phyloP scores from a whole-genome alignment of 768 basidiomycete genomes.

The Trichaptum fuscoviolaceum region DNA sequence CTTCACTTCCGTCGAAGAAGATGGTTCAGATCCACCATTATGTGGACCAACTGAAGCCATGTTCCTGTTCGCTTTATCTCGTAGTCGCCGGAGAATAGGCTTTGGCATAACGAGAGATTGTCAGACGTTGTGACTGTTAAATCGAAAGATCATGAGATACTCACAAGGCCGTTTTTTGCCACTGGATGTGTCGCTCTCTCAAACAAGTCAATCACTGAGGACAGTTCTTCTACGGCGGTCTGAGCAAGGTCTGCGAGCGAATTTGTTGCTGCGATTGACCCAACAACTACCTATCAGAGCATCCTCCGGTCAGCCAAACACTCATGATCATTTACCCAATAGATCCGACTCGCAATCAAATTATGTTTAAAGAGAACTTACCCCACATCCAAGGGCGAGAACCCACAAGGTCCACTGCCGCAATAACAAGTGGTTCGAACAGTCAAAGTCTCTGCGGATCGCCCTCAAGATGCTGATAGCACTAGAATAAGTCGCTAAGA shows the following conservation, averaged over 20 bases:
- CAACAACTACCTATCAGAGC: conserved; percentile 51
- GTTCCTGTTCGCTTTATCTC: not conserved
- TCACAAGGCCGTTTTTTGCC: not conserved
- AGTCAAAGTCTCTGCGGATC: conserved; percentile 43
- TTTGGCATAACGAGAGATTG: not conserved
- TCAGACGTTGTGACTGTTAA: not conserved
- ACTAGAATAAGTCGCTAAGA: conserved; percentile 65
- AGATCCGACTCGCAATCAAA: too few species aligned
- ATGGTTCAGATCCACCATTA: not conserved
- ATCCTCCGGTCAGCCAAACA: conserved; percentile 24
- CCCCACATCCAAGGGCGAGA: conserved; percentile 48
- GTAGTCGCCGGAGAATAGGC: not conserved
- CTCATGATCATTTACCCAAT: conserved; percentile 10
- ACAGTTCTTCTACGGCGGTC: conserved; percentile 61
- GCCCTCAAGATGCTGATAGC: conserved; percentile 61
- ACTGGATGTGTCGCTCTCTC: conserved; percentile 49
- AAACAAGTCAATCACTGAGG: conserved; percentile 59
- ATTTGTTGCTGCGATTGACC: conserved; percentile 58
- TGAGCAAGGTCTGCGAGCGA: conserved; percentile 45
- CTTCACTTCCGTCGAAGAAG: not conserved
- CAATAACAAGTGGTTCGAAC: conserved; percentile 41
- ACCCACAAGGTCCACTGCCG: not conserved
- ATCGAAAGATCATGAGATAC: not conserved
- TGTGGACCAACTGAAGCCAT: not conserved
- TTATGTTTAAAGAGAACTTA: too few species aligned